Base-by-base conservation (phyloP, 208 protist genomes). In the Spongospora subterranea region DNA sequence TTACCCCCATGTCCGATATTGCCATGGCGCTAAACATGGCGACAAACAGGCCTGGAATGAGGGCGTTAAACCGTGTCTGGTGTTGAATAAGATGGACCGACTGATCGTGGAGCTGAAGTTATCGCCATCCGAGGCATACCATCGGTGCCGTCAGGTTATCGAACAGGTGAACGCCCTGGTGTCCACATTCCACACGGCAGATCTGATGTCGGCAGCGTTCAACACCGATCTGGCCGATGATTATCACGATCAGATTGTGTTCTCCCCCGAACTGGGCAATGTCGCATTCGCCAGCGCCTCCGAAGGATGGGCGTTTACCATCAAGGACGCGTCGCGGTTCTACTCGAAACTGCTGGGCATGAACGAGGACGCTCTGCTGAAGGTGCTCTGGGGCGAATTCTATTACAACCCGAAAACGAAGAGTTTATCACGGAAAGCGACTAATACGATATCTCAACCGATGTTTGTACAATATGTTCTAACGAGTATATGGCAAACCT, bases 31-130 rank as follows among this genome's bases (percentile, higher is more conserved):
- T n/a, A n/a, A n/a, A n/a, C n/a, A n/a, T n/a, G n/a, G n/a, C 50
- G 6, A 29, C 50, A 6, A 29, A 24, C 24, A 60, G 6, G 90
- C 90, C 0, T 99, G 97, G 92, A 89, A 92, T 35, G 98, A 99
- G 91, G 95, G 97, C 6, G 93, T 99, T 13, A 96, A 93, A 45
- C 97, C 98, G 92, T 96, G 96, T 89, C 95, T 99, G 29, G 97
- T 99, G 6, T 93, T 99, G 17, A 99, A 99, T 94, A 99, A 99
- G 93, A 98, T 99, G 29, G 98, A 99, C 93, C 93, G 98, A 45
- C 94, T 98, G 24, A 96, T 99, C 88, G 94, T 94, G 6, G 96
- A 98, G 76, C 95, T 99, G 90, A 94, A 98, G 91, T 93, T 97
- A 77, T 94, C 96, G 88, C 92, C 96, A 92, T 6, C 95, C 93